These are phyloP conservation scores for Piedraia hortae DNA, from an alignment of 2,329 filamentous ascomycete genomes.

Conservation along the genomic window DNA sequence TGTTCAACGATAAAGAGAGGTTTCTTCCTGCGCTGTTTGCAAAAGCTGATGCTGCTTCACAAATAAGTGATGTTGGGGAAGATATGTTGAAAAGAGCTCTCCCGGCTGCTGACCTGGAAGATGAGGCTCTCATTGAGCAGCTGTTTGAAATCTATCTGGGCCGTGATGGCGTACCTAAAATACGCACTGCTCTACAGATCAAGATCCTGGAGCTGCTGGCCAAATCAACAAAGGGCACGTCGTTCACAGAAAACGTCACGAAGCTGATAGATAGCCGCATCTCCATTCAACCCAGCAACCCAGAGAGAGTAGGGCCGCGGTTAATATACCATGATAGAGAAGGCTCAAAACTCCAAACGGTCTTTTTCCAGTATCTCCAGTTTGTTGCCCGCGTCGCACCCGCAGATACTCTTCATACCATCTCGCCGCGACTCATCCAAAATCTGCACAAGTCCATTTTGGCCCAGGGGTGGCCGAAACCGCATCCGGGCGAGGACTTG, in stretches of 20 bases:
- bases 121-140: constrained; percentile 29
- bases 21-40: constrained; percentile 66
- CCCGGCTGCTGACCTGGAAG: constrained; percentile 42
- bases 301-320: constrained; percentile 7
- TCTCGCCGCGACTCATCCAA: constrained; percentile 40
- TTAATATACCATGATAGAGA: constrained; percentile 11
- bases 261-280: constrained; percentile 41
- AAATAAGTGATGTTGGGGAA: constrained; percentile 61
- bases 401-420: constrained; percentile 28
- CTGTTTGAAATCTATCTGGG: constrained; percentile 49
- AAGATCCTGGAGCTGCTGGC: constrained; percentile 49
- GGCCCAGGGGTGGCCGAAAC: constrained; percentile 56
- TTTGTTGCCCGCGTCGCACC: constrained; percentile 59
- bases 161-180: constrained; percentile 20
- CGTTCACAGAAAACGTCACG: constrained; percentile 38
- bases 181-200: constrained; percentile 43
- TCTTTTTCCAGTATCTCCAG: constrained; percentile 62
- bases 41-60: constrained; percentile 53
- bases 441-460: constrained; percentile 48
- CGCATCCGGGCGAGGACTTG: constrained; percentile 27
- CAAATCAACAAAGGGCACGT: constrained; percentile 48
- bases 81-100: constrained; percentile 60
- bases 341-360: constrained; percentile 35
- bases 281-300: too few relatives aligned
- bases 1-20: constrained; percentile 59